Percentiles rank a stretch among this genome's conserved stretches.
Conservation (phyloP, 768 basidiomycete species). For the Pleurotus salmoneostramineus region DNA sequence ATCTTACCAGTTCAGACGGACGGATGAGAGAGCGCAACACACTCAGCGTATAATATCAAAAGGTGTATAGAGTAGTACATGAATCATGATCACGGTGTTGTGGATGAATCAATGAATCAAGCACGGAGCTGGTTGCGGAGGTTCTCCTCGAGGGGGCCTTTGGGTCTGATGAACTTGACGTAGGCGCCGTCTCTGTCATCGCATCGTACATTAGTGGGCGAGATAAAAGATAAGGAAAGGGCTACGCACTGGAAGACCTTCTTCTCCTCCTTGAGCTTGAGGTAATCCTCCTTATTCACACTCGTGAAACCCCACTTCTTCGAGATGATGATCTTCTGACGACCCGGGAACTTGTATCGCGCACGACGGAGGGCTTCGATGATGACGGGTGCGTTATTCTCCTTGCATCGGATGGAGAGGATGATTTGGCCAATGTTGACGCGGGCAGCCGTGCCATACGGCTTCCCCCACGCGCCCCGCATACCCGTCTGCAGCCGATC, state of each 20-base stretch:
- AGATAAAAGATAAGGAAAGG: conserved; percentile 1
- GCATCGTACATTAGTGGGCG: conserved; percentile 2
- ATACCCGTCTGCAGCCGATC: conserved; percentile 98
- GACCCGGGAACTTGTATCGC: conserved; percentile 99
- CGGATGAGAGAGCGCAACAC: not conserved
- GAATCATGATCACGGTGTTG: conserved; percentile 11
- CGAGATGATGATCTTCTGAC: conserved; percentile 94
- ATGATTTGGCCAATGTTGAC: conserved; percentile 98
- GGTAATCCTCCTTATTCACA: conserved; percentile 86
- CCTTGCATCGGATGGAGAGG: conserved; percentile 84
- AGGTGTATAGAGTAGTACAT: not conserved
- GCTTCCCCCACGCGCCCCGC: conserved; percentile 99
- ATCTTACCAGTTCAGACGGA: not conserved
- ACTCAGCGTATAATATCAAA: not conserved
- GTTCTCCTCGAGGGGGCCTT: conserved; percentile 83
- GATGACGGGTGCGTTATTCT: conserved; percentile 80
- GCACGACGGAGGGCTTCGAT: conserved; percentile 97
- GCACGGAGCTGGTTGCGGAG: conserved; percentile 80
- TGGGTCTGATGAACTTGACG: conserved; percentile 88
- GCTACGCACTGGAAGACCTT: conserved; percentile 77
- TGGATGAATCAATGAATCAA: conserved; percentile 28
- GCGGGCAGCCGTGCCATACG: conserved; percentile 93
- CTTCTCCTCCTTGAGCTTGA: conserved; percentile 86
- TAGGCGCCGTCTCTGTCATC: conserved; percentile 83
- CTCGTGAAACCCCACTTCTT: conserved; percentile 99